Conservation (phyloP, 257 asterid species). For the Solanum etuberosum region DNA sequence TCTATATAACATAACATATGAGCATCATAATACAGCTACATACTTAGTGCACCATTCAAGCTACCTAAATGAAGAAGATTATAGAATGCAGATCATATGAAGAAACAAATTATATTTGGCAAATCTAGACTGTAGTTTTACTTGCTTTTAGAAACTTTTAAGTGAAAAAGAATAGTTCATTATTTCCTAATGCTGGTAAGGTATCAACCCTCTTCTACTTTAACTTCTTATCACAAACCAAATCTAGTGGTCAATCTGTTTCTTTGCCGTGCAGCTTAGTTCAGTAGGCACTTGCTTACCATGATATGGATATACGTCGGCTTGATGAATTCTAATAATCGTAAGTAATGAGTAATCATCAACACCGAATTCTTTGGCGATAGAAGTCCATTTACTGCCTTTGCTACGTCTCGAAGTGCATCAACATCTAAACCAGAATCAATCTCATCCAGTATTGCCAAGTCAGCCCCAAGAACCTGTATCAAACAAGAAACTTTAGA, state of each 20-base stretch:
- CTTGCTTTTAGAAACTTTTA: background rate
- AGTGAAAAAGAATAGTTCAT: background rate
- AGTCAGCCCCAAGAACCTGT: conserved; percentile 96
- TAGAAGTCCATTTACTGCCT: conserved; percentile 65
- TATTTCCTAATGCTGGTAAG: background rate
- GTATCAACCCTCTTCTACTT: background rate
- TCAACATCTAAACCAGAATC: conserved; percentile 99
- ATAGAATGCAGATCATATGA: background rate
- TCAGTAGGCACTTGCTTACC: conserved; percentile 40
- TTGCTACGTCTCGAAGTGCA: conserved; percentile 88
- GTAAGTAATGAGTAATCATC: conserved; percentile 91
- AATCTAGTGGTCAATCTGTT: background rate
- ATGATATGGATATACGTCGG: conserved; percentile 78
- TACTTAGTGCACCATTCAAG: background rate
- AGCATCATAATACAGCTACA: background rate
- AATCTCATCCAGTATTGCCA: conserved; percentile 85
- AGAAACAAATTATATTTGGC: background rate
- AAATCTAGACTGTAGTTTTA: background rate
- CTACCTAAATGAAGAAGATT: background rate
- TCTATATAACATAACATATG: background rate
- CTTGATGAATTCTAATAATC: conserved; percentile 78
- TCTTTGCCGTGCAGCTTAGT: background rate
- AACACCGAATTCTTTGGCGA: conserved; percentile 64
- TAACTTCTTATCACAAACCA: background rate
- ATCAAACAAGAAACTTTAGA: background rate